Base-by-base conservation (phyloP, 1,284 basidiomycete genomes). In the Cutaneotrichosporon daszewskae region DNA sequence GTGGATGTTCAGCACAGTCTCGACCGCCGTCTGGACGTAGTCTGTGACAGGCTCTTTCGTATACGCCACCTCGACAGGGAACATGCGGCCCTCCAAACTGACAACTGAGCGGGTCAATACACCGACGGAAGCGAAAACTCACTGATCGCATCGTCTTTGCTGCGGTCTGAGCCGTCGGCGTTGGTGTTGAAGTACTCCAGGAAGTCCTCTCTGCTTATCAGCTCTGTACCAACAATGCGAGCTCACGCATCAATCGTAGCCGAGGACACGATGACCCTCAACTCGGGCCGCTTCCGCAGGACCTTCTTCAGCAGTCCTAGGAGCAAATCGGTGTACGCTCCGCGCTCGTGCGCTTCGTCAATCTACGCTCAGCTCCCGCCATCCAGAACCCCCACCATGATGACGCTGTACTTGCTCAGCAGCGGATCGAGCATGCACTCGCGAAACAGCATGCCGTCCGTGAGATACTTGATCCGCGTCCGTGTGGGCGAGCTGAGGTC, bases 291-390 rank as follows among this genome's bases (percentile, higher is more conserved):
- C 64, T 94, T 92, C 43, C 82, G 79, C 32, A 87, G 83, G 45
- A 98, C 92, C 90, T 86, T 92, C 76, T 95, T 95, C 31, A 96
- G 71, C 18, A 97, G 75, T 0, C 95, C 94, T 4, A 99, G 77
- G 5, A 99, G 74, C 43, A 98, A 74, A 66, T 99, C 95, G 1
- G 94, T 96, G 58, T 95, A 88, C 17, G 96, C 76, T 47, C 88
- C 91, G 19, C 94, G 77, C 66, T 99, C 95, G 71, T 99, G 94
- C 1, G 90, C 94, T 74, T 98, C 95, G 60, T 99, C 95, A 39
- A 92, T 82, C 88, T 92, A 53, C 20, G 5, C 10, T 44, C 37
- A 51, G 44, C 45, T 24, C 12, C 23, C 5, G 12, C 16, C 4
- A 17, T 14, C 8, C 8, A 11, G 6, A 14, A 12, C 5, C 69